These are phyloP conservation scores for Pestalotiopsis fici DNA, from an alignment of 2,329 filamentous ascomycete genomes.

Conservation along the genomic window DNA sequence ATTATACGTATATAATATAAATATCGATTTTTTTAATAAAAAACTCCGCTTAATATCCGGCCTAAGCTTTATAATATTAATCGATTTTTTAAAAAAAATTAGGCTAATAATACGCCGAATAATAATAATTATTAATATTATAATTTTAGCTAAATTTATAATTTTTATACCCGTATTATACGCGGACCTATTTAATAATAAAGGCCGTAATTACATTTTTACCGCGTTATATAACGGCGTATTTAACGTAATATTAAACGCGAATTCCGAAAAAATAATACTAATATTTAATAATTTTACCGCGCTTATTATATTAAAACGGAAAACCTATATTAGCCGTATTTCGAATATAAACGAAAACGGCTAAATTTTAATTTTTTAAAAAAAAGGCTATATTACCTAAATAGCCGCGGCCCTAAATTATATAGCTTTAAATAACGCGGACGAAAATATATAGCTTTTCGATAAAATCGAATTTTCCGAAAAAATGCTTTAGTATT, in stretches of 20 bases:
- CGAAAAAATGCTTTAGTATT: neutral
- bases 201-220: neutral
- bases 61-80: neutral
- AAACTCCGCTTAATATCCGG: neutral
- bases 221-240: neutral
- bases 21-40: neutral
- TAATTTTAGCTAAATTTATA: neutral
- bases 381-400: neutral
- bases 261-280: neutral
- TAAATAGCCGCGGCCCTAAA: neutral
- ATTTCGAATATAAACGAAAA: neutral
- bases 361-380: neutral
- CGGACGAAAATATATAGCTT: neutral
- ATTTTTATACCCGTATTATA: neutral
- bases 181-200: neutral
- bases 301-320: neutral
- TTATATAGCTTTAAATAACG: neutral
- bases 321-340: neutral
- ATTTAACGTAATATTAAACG: neutral
- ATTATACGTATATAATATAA: neutral
- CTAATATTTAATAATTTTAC: neutral
- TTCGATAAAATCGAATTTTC: neutral
- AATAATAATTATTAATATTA: neutral
- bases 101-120: neutral
- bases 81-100: neutral